phyloP scores from a whole-genome alignment of 768 basidiomycete genomes.

The Krasilnikovozyma curviuscula region DNA sequence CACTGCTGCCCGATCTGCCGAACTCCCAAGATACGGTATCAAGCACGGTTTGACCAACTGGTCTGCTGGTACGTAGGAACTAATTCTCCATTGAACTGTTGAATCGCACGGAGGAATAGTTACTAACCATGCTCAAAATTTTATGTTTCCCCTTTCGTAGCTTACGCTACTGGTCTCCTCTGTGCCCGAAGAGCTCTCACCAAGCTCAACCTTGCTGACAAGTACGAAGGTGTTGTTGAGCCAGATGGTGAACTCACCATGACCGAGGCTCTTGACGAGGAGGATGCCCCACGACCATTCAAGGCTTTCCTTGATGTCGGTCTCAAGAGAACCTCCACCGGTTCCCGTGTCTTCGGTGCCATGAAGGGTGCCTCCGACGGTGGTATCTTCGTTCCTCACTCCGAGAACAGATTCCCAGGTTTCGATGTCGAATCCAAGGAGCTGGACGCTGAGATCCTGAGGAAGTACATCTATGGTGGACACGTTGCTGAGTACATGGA shows the following conservation, averaged over 20 bases:
- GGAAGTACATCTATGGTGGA: constrained; percentile 54
- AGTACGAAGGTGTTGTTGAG: constrained; percentile 85
- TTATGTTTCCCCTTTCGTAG: constrained; percentile 27
- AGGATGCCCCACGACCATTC: constrained; percentile 95
- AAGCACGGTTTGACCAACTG: constrained; percentile 98
- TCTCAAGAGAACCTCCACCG: constrained; percentile 91
- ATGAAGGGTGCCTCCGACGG: constrained; percentile 97
- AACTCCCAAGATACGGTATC: constrained; percentile 90
- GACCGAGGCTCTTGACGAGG: constrained; percentile 71
- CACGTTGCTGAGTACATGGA: constrained; percentile 99
- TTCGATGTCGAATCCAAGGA: constrained; percentile 83
- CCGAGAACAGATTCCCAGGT: constrained; percentile 93
- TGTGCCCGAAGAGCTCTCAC: constrained; percentile 81
- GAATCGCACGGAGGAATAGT: no score
- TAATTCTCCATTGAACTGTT: no score
- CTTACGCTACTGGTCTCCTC: constrained; percentile 92
- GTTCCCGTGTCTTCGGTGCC: constrained; percentile 91
- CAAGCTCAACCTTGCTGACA: constrained; percentile 91
- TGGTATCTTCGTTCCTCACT: constrained; percentile 94
- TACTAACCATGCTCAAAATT: no score
- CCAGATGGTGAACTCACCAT: constrained; percentile 67
- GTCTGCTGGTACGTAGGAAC: constrained; percentile 52
- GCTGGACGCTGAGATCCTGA: constrained; percentile 80
- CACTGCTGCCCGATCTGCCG: constrained; percentile 65
- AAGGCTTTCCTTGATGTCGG: constrained; percentile 98